A percentile compares a stretch with the other conserved stretches of the same genome.
Conservation (phyloP, 208 protist genomes). For the Acanthamoeba culbertsoni region DNA sequence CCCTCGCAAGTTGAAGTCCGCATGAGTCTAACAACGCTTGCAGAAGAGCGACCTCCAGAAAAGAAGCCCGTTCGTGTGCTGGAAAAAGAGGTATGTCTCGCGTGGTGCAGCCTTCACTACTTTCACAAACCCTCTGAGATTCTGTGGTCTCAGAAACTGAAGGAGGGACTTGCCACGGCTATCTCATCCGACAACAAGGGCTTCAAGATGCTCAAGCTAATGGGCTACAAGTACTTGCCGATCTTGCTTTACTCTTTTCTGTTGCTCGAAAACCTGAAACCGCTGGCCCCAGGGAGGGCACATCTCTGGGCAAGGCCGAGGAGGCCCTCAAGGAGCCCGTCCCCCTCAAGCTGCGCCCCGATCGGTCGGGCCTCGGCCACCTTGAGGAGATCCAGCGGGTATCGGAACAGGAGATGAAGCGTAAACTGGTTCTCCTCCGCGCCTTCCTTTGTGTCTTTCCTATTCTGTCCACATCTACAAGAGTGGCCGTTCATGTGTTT, state of each 20-base stretch:
- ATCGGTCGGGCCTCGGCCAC: background rate
- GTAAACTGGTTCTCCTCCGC: background rate
- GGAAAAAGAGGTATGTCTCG: background rate
- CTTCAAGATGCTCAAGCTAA: conserved; percentile 50
- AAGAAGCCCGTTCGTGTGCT: background rate
- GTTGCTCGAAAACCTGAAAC: background rate
- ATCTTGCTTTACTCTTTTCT: background rate
- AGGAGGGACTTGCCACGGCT: conserved; percentile 10
- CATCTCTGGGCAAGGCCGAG: background rate
- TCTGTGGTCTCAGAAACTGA: background rate
- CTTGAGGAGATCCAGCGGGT: background rate
- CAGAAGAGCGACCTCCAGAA: background rate
- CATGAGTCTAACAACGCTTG: background rate
- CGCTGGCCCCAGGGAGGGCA: background rate
- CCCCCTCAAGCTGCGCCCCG: background rate
- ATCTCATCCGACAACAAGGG: conserved; percentile 14
- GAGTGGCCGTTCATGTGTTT: background rate
- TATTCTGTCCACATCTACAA: background rate
- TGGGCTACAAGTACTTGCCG: conserved; percentile 28
- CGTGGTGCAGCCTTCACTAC: background rate
- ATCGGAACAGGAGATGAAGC: background rate
- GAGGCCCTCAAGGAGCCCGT: background rate
- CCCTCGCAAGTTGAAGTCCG: background rate
- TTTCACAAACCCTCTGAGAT: background rate
- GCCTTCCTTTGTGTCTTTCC: background rate